Base-by-base conservation (phyloP, 2,329 filamentous ascomycete genomes). In the Cladophialophora chaetospira region DNA sequence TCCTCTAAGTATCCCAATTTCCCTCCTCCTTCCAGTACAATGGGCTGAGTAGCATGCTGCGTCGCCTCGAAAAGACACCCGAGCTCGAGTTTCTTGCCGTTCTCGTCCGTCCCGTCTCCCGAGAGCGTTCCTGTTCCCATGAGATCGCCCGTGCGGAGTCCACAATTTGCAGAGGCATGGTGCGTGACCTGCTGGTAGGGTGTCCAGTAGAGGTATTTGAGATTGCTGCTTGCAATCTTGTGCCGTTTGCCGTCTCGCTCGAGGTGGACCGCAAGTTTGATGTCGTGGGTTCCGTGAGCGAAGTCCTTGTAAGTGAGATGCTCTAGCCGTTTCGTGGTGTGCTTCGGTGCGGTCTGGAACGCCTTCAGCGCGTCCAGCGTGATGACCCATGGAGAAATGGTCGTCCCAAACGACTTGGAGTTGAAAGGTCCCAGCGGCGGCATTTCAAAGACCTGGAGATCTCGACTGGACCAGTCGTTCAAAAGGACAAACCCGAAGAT, bases 401-500 rank as follows among this genome's bases (percentile, higher is more conserved):
- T 77, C 0, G 82, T 86, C 4, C 76, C 77, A 28, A 85, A 82
- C 25, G 77, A 81, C 67, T 86, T 87, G 1, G 77, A 77, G 51
- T 84, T 82, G 58, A 85, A 78, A 0, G 83, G 83, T 0, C 83
- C 84, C 0, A 85, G 69, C 0, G 83, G 83, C 2, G 72, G 73
- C 82, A 86, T 86, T 63, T 87, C 84, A 19, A 82, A 72, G 0
- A 70, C 76, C 67, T 87, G 84, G 17, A 87, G 82, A 65, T 87
- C 84, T n/a, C 83, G 74, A 17, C 51, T 57, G 17, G 51, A 59
- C 63, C 63, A 65, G 50, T 65, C 63, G 25, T 65, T 65, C 13
- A 65, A 65, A 33, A 87, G 69, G 0, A 84, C 79, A n/a, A 85
- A 72, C 0, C 84, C 84, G 66, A 87, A 86, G 13, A 86, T 82